These are phyloP conservation scores for Penstemon newberryi DNA, from an alignment of 257 asterid species.

Conservation along the genomic window DNA sequence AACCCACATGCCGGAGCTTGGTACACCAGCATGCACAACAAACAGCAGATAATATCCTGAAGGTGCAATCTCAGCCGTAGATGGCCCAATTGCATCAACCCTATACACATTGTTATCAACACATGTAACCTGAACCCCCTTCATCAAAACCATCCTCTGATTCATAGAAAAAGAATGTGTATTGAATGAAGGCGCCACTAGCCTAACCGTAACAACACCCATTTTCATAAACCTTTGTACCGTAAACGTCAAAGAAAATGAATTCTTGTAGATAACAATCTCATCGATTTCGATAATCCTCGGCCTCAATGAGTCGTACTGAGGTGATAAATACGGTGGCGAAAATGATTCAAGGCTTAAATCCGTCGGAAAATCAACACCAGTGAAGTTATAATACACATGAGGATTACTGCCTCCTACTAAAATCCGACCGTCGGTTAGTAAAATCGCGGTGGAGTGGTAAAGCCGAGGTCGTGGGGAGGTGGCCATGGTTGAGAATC, in stretches of 20 bases:
- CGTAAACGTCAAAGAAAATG: slow-evolving; percentile 36
- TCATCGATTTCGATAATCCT: slow-evolving; percentile 22
- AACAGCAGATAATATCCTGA: slow-evolving; percentile 68
- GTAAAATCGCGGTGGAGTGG: slow-evolving; percentile 60
- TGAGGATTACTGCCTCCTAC: slow-evolving; percentile 79
- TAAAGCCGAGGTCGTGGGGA: slow-evolving; percentile 55
- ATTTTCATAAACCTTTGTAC: slow-evolving; percentile 25
- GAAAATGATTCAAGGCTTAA: slow-evolving; percentile 64
- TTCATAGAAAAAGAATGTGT: slow-evolving; percentile 71
- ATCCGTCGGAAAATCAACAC: slow-evolving; percentile 60
- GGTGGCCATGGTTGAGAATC: slow-evolving; percentile 43
- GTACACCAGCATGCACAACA: slow-evolving; percentile 52
- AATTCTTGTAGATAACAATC: slow-evolving; percentile 29
- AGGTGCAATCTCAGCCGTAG: slow-evolving; percentile 57
- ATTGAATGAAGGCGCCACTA: slow-evolving; percentile 57
- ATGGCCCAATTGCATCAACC: slow-evolving; percentile 44
- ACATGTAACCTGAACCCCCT: slow-evolving; percentile 23
- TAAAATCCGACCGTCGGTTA: slow-evolving; percentile 55
- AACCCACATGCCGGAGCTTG: slow-evolving; percentile 67
- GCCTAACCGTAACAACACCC: slow-evolving; percentile 40
- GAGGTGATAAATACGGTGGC: slow-evolving; percentile 53
- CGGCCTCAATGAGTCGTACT: slow-evolving; percentile 40
- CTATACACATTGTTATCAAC: slow-evolving; percentile 12
- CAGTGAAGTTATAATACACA: slow-evolving; percentile 47
- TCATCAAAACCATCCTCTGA: slow-evolving; percentile 69